Evolutionary conservation across 129 eudicot species (phyloP), one percentile per base, ranked within the genome.

Genomic region (Chrysanthemum makinoi): DNA sequence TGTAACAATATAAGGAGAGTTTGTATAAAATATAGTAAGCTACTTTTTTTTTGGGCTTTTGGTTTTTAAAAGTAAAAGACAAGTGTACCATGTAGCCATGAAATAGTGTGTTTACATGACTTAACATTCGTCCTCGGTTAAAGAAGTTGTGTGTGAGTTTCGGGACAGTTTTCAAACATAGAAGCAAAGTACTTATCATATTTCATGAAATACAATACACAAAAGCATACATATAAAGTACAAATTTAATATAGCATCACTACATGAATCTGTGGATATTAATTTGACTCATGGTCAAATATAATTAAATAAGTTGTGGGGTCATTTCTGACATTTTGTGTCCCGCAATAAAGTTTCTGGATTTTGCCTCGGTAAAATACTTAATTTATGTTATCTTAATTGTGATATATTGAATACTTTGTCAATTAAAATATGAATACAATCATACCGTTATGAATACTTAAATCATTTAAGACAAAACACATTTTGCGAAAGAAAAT

Each of bases 201-300:
- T 10, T 61, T 76, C 81, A 5, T 24, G 44, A 55, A 3, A 65
- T 69, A 69, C 76, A 77, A 65, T 0, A 54, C 48, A 53, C 17
- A 9, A 11, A 52, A 2, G 24, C 43, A 14, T 18, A 59, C 19
- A 28, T 15, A 26, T 13, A 39, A 39, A 39, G 44, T 39, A 39
- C 44, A 39, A 39, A 64, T 51, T 63, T 53, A 30, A 50, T 51
- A 67, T 55, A 51, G 59, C 50, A 70, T 70, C 66, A 62, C 26
- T 64, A 53, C 81, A 62, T 62, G 75, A 69, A 70, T 77, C 54
- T 6, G 62, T 77, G 81, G 66, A 65, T 54, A 16, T 65, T 65
- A 18, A 12, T 75, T 77, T 70, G 81, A 77, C 76, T 62, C 71
- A 20, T 62, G 76, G 81, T 77, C 72, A 77, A 69, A 77, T 62